These are phyloP conservation scores for Penicillium sp. DNA, from an alignment of 2,329 filamentous ascomycete genomes.

Conservation along the genomic window DNA sequence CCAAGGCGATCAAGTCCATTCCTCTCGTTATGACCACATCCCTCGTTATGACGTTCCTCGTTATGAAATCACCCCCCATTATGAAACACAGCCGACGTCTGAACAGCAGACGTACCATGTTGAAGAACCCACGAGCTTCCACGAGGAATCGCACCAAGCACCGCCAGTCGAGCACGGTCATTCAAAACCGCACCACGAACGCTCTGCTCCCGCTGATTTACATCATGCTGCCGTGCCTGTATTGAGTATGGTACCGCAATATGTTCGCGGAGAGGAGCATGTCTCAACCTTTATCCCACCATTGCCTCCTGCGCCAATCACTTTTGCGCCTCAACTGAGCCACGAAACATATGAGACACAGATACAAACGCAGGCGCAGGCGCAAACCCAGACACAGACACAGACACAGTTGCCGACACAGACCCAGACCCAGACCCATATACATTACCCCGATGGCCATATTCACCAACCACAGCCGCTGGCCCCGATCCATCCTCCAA, in stretches of 20 bases:
- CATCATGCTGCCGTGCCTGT: conserved; percentile 18
- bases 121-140: background rate
- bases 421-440: conserved; percentile 5
- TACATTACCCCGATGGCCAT: conserved; percentile 5
- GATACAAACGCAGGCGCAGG: background rate
- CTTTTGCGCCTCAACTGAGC: conserved; percentile 15
- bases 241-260: conserved; percentile 44
- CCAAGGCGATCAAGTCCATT: background rate
- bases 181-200: background rate
- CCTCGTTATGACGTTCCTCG: background rate
- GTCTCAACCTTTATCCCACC: conserved; percentile 35
- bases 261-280: conserved; percentile 48
- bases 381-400: background rate
- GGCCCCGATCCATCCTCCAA: conserved; percentile 43
- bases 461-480: conserved; percentile 39
- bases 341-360: conserved; percentile 10
- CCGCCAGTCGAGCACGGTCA: background rate
- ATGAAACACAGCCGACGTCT: background rate
- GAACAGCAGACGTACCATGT: conserved; percentile 9
- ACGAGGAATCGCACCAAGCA: conserved; percentile 4
- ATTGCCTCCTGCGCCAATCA: conserved; percentile 14
- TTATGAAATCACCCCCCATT: background rate
- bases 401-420: conserved; percentile 1
- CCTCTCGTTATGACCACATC: background rate
- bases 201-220: background rate